Evolutionary conservation across 768 basidiomycete species (phyloP).

Genomic region (Xerocomellus intermedius): DNA sequence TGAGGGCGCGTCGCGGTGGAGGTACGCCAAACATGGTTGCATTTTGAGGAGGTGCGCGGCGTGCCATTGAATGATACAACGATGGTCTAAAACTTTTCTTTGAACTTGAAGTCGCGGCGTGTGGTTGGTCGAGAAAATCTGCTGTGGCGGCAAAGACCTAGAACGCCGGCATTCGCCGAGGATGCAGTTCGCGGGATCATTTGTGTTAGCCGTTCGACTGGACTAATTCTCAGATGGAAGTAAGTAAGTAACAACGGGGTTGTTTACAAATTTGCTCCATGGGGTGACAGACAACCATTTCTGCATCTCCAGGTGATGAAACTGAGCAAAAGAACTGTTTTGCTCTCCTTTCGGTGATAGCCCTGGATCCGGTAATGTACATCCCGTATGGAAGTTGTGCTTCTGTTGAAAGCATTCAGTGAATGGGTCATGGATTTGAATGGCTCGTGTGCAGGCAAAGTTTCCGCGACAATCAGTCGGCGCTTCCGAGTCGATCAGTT

Average conservation of each 20-base stretch:
- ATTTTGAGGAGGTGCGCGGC: conserved; percentile 59
- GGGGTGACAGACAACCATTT: background rate
- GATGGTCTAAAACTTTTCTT: background rate
- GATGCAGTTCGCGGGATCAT: conserved; percentile 2
- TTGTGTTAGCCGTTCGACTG: background rate
- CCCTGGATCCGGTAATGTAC: background rate
- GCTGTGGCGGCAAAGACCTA: background rate
- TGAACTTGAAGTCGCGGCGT: background rate
- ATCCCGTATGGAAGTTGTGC: background rate
- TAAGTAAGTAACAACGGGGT: background rate
- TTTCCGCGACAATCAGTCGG: background rate
- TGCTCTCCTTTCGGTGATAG: too few species aligned
- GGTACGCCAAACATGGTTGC: conserved; percentile 48
- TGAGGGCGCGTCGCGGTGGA: conserved; percentile 42
- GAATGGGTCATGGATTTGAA: background rate
- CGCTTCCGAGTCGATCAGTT: conserved; percentile 1
- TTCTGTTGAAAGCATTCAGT: background rate
- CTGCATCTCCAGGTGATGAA: background rate
- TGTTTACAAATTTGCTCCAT: background rate
- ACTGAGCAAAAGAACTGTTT: background rate
- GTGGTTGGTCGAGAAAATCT: background rate
- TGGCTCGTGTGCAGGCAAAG: background rate
- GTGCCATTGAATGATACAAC: conserved; percentile 52
- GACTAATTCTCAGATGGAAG: too few species aligned
- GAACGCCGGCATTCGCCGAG: conserved; percentile 17